phyloP scores from a whole-genome alignment of 208 protist genomes.

The Acanthamoeba royreba region DNA sequence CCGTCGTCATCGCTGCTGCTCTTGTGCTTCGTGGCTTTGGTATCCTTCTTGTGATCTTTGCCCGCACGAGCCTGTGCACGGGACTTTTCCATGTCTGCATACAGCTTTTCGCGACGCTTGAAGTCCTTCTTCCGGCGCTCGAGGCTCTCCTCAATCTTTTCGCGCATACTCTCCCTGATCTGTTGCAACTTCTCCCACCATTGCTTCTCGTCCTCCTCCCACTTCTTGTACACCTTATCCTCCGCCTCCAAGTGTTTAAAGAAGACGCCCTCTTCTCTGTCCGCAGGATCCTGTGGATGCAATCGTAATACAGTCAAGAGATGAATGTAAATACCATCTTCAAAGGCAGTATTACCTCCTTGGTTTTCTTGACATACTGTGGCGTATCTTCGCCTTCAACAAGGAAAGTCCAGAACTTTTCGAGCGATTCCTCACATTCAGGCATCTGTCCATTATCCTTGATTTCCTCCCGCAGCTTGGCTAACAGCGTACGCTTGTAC shows the following conservation, averaged over 20 bases:
- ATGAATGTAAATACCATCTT: too few species aligned
- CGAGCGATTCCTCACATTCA: background rate
- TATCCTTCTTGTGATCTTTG: background rate
- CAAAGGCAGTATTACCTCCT: too few species aligned
- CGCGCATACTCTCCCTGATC: background rate
- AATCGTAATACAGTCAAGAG: too few species aligned
- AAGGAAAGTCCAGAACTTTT: background rate
- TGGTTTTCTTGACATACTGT: background rate
- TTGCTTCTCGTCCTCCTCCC: background rate
- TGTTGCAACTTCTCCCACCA: background rate
- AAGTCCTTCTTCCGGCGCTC: background rate
- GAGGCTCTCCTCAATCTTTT: background rate
- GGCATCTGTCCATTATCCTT: conserved; percentile 2
- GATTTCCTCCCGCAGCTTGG: background rate
- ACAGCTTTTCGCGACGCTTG: background rate
- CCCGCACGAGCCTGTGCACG: background rate
- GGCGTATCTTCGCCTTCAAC: background rate
- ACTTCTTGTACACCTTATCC: background rate
- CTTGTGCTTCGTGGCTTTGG: background rate
- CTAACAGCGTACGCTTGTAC: background rate
- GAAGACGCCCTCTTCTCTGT: background rate
- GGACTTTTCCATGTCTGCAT: background rate
- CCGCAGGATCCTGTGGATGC: background rate
- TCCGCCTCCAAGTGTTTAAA: background rate
- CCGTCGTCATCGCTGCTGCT: background rate